Base-by-base conservation (phyloP, 2,329 filamentous ascomycete species). In the Erysiphe pulchra region DNA sequence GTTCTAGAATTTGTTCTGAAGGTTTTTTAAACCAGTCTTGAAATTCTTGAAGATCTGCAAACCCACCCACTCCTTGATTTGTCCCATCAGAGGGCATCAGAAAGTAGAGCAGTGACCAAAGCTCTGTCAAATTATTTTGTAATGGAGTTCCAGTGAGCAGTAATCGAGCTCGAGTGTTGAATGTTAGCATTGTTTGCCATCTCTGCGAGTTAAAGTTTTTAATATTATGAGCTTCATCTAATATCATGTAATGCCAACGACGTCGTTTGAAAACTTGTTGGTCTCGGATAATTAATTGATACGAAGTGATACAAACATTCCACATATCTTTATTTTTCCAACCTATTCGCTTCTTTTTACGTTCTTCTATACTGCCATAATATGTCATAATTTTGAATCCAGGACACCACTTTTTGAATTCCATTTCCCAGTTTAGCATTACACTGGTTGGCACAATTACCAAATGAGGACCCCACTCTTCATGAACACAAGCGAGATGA, bases 361-460 rank as follows among this genome's bases (percentile, higher is more conserved):
- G 78, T 62, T 98, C 90, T 52, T 94, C 85, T 54, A 86, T 80
- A 38, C 79, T 83, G 39, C 92, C 90, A 58, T 95, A 98, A 63
- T 98, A 98, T 0, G 86, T 90, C 48, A 98, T 68, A 47, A 98
- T 92, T 59, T 94, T 95, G 68, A 98, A 98, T 0, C 90, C 87
- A 2, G 92, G 90, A 47, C 86, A 83, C 75, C 87, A 98, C 60
- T 98, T 98, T 58, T 95, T 95, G 69, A 98, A 98, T 62, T 98
- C 90, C 80, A 95, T 95, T 60, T 98, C 92, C 90, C 90, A 98
- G 58, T 98, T 98, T 51, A 98, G 73, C 70, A 98, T 94, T 43
- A 98, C 92, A 61, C 86, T 95, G 2, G 90, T 98, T 1, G 90
- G 90, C 1, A 98, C 90, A 49, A 98, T 80, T 43, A 98, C 83